Evolutionary conservation across 805 yeast species (phyloP).

Genomic region (Cyberlindnera euphorbiiphila): DNA sequence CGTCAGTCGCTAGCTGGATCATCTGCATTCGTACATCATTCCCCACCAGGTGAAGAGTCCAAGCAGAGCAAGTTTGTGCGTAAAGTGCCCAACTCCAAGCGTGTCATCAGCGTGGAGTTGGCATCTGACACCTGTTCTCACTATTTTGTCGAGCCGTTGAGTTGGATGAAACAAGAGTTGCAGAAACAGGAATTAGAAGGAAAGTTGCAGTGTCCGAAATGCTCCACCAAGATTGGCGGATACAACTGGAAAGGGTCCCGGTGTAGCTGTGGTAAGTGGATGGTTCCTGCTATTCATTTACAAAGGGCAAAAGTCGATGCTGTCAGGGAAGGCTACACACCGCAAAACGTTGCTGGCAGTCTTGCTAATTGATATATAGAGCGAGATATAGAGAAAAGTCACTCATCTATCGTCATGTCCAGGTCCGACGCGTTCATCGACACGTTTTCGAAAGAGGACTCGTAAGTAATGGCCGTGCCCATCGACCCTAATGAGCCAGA

Average conservation of each 20-base stretch:
- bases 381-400: no score
- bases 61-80: slow-evolving; percentile 64
- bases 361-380: no score
- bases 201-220: slow-evolving; percentile 78
- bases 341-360: slow-evolving; percentile 13
- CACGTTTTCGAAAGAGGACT: slow-evolving; percentile 22
- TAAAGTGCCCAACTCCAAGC: slow-evolving; percentile 55
- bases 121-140: slow-evolving; percentile 73
- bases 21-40: slow-evolving; percentile 58
- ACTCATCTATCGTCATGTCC: slow-evolving; percentile 43
- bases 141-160: slow-evolving; percentile 80
- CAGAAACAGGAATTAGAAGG: slow-evolving; percentile 74
- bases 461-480: slow-evolving; percentile 11
- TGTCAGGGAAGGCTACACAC: slow-evolving; percentile 18
- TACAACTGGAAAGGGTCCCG: slow-evolving; percentile 93
- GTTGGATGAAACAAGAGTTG: slow-evolving; percentile 87
- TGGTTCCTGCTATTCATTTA: slow-evolving; percentile 84
- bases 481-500: slow-evolving; percentile 8
- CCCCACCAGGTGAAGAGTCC: slow-evolving; percentile 60
- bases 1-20: slow-evolving; percentile 65
- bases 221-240: slow-evolving; percentile 82
- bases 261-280: slow-evolving; percentile 95
- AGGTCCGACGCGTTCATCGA: slow-evolving; percentile 34
- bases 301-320: slow-evolving; percentile 80
- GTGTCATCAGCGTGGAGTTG: slow-evolving; percentile 53